These are phyloP conservation scores for Phaeosphaeriaceae sp. DNA, from an alignment of 2,329 filamentous ascomycete genomes.

Conservation along the genomic window DNA sequence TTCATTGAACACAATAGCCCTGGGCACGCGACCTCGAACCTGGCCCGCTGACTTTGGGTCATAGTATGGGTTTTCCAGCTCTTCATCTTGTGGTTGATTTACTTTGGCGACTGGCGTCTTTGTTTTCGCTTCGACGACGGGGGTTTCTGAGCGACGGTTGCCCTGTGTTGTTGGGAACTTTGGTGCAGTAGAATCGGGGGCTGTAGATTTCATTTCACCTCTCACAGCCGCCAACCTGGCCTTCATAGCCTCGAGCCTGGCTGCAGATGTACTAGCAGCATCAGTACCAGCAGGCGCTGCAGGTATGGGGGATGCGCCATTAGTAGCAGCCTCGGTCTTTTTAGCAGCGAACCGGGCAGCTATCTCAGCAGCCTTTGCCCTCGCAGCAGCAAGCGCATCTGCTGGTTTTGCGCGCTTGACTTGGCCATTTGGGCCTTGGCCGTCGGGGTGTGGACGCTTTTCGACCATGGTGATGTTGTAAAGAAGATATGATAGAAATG, in stretches of 20 bases:
- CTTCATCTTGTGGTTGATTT: constrained; percentile 57
- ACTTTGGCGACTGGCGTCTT: constrained; percentile 44
- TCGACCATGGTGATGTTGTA: constrained; percentile 44
- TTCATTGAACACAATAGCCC: constrained; percentile 86
- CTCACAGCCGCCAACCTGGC: constrained; percentile 39
- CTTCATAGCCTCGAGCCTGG: constrained; percentile 26
- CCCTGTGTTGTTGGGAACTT: constrained; percentile 63
- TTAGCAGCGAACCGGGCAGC: constrained; percentile 41
- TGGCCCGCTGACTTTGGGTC: constrained; percentile 69
- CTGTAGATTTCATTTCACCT: constrained; percentile 53
- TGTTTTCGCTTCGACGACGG: constrained; percentile 37
- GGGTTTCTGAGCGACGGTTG: constrained; percentile 58
- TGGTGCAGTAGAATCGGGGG: constrained; percentile 53
- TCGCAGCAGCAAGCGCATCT: constrained; percentile 39
- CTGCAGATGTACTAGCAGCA: constrained; percentile 8
- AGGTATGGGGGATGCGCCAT: constrained; percentile 21
- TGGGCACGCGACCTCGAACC: constrained; percentile 67
- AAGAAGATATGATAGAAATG: not conserved
- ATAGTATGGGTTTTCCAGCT: constrained; percentile 80
- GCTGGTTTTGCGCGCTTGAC: constrained; percentile 50
- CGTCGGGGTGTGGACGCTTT: constrained; percentile 52
- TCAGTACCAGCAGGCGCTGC: constrained; percentile 17
- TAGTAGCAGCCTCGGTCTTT: constrained; percentile 25
- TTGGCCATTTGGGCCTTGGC: constrained; percentile 36
- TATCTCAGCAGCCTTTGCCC: constrained; percentile 43